Evolutionary conservation across 2,329 filamentous ascomycete species (phyloP).

Genomic region (Niveomyces coronatus): DNA sequence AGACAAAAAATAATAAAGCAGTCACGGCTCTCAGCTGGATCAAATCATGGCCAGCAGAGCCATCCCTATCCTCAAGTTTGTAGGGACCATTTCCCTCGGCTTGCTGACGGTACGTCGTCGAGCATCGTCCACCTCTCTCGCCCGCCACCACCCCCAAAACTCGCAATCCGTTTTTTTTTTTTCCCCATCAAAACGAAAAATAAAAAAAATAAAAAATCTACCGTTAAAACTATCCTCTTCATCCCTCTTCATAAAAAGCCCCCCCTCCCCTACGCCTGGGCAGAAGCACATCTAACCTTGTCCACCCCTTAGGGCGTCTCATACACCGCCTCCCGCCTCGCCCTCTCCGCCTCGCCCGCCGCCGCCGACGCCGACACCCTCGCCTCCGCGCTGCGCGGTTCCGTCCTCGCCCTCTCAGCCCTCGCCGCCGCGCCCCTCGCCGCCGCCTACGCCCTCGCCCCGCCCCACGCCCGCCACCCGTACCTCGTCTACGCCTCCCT

Average conservation of each 20-base stretch:
- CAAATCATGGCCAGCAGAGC: constrained; percentile 53
- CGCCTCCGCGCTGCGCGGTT: constrained; percentile 49
- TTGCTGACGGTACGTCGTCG: constrained; percentile 65
- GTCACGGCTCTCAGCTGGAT: too few species aligned
- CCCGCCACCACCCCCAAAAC: neutral
- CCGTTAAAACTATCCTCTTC: too few species aligned
- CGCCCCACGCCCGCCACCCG: constrained; percentile 66
- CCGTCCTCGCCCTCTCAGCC: constrained; percentile 56
- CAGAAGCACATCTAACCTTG: neutral
- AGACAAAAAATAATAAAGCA: too few species aligned
- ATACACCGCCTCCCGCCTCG: constrained; percentile 68
- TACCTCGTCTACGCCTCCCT: constrained; percentile 82
- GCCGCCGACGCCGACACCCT: constrained; percentile 60
- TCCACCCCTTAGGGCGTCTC: constrained; percentile 61
- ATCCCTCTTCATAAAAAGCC: too few species aligned
- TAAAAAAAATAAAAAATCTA: too few species aligned
- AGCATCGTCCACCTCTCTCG: constrained; percentile 3
- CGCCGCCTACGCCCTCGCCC: constrained; percentile 68
- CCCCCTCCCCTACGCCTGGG: neutral
- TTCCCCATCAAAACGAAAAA: too few species aligned
- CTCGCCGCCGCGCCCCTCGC: constrained; percentile 63
- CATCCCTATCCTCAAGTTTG: constrained; percentile 78
- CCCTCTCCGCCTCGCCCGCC: constrained; percentile 71
- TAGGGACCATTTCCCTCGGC: constrained; percentile 82
- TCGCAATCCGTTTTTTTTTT: too few species aligned